Percentiles rank a stretch among this genome's conserved stretches.
phyloP scores from a whole-genome alignment of 148 eudicot genomes.

The Persicaria maculosa region DNA sequence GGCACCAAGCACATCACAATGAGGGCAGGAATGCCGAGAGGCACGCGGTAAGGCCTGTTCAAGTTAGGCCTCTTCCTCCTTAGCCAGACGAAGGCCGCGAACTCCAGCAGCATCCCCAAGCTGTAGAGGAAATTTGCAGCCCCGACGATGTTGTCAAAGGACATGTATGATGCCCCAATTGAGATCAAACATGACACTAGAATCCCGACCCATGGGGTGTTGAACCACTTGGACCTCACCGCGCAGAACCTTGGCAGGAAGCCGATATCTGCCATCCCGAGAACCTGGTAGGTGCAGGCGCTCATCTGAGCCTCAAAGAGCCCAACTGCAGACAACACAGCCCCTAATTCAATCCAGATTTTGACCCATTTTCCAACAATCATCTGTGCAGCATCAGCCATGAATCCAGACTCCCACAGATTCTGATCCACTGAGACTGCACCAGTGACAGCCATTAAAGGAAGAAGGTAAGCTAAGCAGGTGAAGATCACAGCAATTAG shows the following conservation, averaged over 20 bases:
- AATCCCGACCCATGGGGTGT: slow-evolving; percentile 59
- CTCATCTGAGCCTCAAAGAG: slow-evolving; percentile 55
- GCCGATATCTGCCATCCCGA: slow-evolving; percentile 54
- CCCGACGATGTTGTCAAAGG: slow-evolving; percentile 33
- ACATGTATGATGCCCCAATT: slow-evolving; percentile 33
- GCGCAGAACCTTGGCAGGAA: slow-evolving; percentile 43
- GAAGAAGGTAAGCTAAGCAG: slow-evolving; percentile 46
- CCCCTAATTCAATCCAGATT: slow-evolving; percentile 50
- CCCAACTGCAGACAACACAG: slow-evolving; percentile 47
- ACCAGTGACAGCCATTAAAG: slow-evolving; percentile 48
- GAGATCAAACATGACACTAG: slow-evolving; percentile 30
- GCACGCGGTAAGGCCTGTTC: slow-evolving; percentile 44
- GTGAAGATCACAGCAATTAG: slow-evolving; percentile 40
- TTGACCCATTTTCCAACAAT: slow-evolving; percentile 56
- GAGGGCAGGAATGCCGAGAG: slow-evolving; percentile 28
- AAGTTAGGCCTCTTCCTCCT: slow-evolving; percentile 34
- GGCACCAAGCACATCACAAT: slow-evolving; percentile 49
- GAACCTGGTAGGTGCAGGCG: slow-evolving; percentile 42
- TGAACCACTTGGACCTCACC: slow-evolving; percentile 38
- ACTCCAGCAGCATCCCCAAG: slow-evolving; percentile 50
- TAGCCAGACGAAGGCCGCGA: slow-evolving; percentile 45
- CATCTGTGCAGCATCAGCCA: slow-evolving; percentile 49
- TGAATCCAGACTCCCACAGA: slow-evolving; percentile 43
- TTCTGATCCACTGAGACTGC: slow-evolving; percentile 43
- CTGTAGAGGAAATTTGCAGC: slow-evolving; percentile 58